Evolutionary conservation across 1,139 yeast genomes (phyloP).

Genomic region (Meyerozyma carpophila): DNA sequence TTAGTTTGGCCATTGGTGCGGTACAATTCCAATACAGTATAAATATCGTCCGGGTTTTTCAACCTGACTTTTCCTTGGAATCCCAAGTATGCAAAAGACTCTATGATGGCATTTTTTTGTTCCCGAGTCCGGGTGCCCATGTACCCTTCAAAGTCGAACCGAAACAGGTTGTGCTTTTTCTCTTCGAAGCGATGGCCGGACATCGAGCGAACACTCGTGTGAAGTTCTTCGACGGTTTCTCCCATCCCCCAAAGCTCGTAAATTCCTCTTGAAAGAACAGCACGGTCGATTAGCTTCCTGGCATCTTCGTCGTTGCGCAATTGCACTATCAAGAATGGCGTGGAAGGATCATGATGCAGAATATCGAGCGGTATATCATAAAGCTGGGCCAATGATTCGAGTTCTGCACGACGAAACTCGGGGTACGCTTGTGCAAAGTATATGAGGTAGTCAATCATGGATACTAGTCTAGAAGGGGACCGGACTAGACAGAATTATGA

Average conservation of each 20-base stretch:
- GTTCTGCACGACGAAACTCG: conserved; percentile 73
- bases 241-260: conserved; percentile 88
- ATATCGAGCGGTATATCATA: conserved; percentile 55
- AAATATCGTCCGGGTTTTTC: conserved; percentile 72
- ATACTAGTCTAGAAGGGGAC: neutral
- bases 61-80: conserved; percentile 74
- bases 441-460: conserved; percentile 59
- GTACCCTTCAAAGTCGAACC: conserved; percentile 75
- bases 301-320: conserved; percentile 69
- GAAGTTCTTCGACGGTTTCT: conserved; percentile 48
- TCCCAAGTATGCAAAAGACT: conserved; percentile 63
- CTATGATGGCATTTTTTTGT: conserved; percentile 60
- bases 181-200: conserved; percentile 21
- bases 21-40: conserved; percentile 74
- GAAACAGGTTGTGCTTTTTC: conserved; percentile 52
- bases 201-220: conserved; percentile 40
- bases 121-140: conserved; percentile 57
- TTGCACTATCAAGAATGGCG: conserved; percentile 69
- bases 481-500: neutral
- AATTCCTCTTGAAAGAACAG: conserved; percentile 68
- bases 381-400: conserved; percentile 75
- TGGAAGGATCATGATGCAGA: conserved; percentile 47
- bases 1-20: conserved; percentile 44
- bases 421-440: conserved; percentile 83
- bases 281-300: conserved; percentile 51